These are phyloP conservation scores for Colletotrichum noveboracense DNA, from an alignment of 2,329 filamentous ascomycete genomes.

Conservation along the genomic window DNA sequence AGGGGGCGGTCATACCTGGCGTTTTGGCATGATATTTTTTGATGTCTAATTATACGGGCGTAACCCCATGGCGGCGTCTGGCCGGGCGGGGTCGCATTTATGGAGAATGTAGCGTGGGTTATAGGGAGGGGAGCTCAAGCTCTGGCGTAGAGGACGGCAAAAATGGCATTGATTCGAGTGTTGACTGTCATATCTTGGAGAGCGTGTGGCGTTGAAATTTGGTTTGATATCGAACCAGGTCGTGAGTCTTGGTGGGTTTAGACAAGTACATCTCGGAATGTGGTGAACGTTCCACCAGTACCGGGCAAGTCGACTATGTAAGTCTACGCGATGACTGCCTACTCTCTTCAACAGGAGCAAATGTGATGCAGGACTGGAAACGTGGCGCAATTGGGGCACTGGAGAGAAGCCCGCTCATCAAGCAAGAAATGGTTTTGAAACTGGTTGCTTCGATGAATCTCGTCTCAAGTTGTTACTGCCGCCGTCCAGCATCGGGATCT, in stretches of 20 bases:
- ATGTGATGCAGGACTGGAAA: no score
- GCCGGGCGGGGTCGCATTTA: background rate
- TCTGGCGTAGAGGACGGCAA: background rate
- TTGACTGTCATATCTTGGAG: background rate
- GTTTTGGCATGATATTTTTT: background rate
- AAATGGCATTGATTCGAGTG: background rate
- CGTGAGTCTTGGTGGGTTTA: background rate
- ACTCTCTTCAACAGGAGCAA: background rate
- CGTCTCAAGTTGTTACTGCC: rapidly evolving
- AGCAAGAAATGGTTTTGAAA: rapidly evolving
- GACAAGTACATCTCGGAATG: rapidly evolving
- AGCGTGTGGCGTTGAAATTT: rapidly evolving
- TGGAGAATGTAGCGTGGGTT: background rate
- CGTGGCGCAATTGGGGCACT: background rate
- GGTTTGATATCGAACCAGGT: background rate
- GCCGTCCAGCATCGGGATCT: background rate
- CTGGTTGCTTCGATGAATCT: rapidly evolving
- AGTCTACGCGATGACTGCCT: background rate
- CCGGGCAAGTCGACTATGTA: background rate
- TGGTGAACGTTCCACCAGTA: background rate
- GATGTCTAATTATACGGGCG: background rate
- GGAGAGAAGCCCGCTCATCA: background rate
- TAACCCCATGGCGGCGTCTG: background rate
- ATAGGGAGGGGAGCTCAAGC: background rate
- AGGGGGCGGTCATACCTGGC: background rate